Evolutionary conservation across 306 rosid species (phyloP), one percentile per base, ranked within the genome.

Genomic region (Lathyrus sativus): DNA sequence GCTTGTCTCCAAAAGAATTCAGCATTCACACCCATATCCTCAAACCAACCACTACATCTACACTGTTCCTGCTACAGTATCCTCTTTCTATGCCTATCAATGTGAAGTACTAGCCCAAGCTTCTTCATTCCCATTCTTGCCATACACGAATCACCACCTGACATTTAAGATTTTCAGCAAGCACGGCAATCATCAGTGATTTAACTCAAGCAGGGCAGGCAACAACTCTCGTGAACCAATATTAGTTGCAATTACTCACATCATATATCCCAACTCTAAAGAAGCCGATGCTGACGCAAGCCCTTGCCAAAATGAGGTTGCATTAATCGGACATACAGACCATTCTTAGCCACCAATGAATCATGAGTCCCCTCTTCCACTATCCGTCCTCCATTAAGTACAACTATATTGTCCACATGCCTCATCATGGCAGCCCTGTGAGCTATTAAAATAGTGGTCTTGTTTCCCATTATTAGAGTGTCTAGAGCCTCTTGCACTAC

Each of bases 381-480:
- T 76, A 95, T 95, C 71, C 96, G 80, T 49, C 99, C 99, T 56
- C 99, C 99, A 68, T 95, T 95, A 12, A 95, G 97, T 60, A 95
- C 99, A n/a, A 95, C 99, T 26, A 95, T 95, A 80, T 85, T 95
- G 76, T 95, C 99, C 4, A 95, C 99, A 15, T 95, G 96, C 78
- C 96, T 85, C 99, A 95, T 95, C 99, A 95, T 95, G 39, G 97
- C 99, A 66, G 96, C 96, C 74, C 99, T 85, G 68, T 95, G 99
- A 11, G 99, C 99, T 76, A 95, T 95, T 80, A 95, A 84, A 76
- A 95, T 95, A 67, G 99, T 95, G 43, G 99, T 95, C 80, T 90
- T 95, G 82, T 95, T 95, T 67, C 99, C 99, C 99, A 95, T 95
- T 84, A 95, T 78, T 53, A 95, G 87, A 6, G 99, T 95, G 79